These are phyloP conservation scores for Mrakiaceae sp. DNA, from an alignment of 1,284 basidiomycete species.

Conservation along the genomic window DNA sequence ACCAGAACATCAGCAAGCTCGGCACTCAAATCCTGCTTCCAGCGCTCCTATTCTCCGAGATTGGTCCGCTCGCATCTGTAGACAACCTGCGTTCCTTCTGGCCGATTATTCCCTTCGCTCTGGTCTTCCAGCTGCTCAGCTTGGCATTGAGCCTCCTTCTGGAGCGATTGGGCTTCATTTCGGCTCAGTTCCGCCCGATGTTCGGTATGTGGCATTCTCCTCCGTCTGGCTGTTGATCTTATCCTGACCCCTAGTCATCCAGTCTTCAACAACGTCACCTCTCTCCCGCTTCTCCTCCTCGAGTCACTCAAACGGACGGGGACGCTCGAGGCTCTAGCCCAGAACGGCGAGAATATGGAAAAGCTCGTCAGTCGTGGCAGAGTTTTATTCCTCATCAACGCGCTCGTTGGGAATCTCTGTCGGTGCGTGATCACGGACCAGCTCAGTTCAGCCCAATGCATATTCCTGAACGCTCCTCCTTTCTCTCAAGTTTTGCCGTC, in stretches of 20 bases:
- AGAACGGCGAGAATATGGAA: slow-evolving; percentile 19
- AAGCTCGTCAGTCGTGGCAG: slow-evolving; percentile 24
- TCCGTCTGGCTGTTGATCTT: too few relatives aligned
- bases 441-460: neutral
- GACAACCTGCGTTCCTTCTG: neutral
- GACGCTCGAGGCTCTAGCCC: slow-evolving; percentile 25
- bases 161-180: too few relatives aligned
- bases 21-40: slow-evolving; percentile 30
- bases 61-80: slow-evolving; percentile 24
- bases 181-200: too few relatives aligned
- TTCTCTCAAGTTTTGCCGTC: slow-evolving; percentile 19
- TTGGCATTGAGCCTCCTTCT: slow-evolving; percentile 17
- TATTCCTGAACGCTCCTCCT: too few relatives aligned
- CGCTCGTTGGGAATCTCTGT: slow-evolving; percentile 27
- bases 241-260: too few relatives aligned
- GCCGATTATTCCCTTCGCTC: neutral
- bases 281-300: slow-evolving; percentile 30
- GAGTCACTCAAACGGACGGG: slow-evolving; percentile 28
- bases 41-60: slow-evolving; percentile 31
- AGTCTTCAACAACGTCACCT: slow-evolving; percentile 32
- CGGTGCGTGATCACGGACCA: slow-evolving; percentile 13
- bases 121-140: slow-evolving; percentile 27
- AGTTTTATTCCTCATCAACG: slow-evolving; percentile 31
- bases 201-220: too few relatives aligned
- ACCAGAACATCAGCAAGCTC: slow-evolving; percentile 26